Base-by-base conservation (phyloP, 2,329 filamentous ascomycete genomes). In the Alternaria sp. region DNA sequence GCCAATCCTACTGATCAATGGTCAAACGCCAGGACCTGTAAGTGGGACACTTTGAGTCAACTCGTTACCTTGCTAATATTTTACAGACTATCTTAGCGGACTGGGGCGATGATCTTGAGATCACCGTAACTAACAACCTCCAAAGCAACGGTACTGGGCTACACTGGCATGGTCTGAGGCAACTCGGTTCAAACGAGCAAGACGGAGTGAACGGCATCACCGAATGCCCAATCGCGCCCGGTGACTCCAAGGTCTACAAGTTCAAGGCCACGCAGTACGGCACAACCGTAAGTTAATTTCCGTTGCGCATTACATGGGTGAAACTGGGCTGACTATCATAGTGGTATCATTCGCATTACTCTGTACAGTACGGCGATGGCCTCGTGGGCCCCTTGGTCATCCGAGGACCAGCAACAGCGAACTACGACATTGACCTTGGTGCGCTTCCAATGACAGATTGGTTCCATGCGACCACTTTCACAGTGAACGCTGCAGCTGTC, bases 141-240 rank as follows among this genome's bases (percentile, higher is more conserved):
- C 50, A 59, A 36, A 72, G 80, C 36, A 85, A 86, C 54, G 85
- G 84, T 30, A 86, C 84, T 8, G 75, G 81, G 6, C 80, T 86
- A 28, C 85, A 86, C 66, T 86, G 83, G 82, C 85, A 87, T 64
- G 85, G 85, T 0, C 28, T 86, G 11, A 73, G 83, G 21, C 82
- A 84, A 66, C 68, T 82, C 8, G 74, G 79, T 40, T 77, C 76
- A 8, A 78, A 78, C 23, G 73, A 83, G 47, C 77, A 79, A 67
- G 84, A 86, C 65, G 83, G 84, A 11, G 80, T 82, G 5, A 80
- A 80, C 23, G 82, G 84, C 26, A 74, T 87, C 23, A 86, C 85
- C 11, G 89, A 93, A 75, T 93, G 90, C 66, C 90, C 90, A 2
- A 88, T 92, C 62, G 81, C 88, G 6, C 89, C 90, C 0, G 87